These are phyloP conservation scores for Suhomyces guaymorum DNA, from an alignment of 1,139 yeast genomes.

Conservation along the genomic window DNA sequence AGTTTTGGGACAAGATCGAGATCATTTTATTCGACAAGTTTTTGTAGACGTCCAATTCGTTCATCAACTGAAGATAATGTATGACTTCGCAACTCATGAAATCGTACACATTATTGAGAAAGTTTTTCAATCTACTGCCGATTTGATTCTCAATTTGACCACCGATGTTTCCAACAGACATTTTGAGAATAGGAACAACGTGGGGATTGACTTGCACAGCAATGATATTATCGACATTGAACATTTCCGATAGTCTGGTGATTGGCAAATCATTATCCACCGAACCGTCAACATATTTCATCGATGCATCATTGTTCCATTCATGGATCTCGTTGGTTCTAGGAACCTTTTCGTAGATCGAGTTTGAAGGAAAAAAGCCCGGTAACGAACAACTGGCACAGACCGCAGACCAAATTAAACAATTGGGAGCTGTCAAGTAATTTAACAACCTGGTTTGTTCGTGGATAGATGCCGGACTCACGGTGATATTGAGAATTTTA, in stretches of 20 bases:
- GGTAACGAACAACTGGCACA: constrained; percentile 97
- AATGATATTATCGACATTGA: constrained; percentile 93
- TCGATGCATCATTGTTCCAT: constrained; percentile 81
- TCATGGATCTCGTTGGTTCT: constrained; percentile 65
- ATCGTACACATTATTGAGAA: constrained; percentile 58
- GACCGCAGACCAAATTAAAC: constrained; percentile 78
- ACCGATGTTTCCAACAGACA: constrained; percentile 69
- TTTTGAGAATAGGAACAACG: constrained; percentile 79
- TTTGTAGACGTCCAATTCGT: constrained; percentile 74
- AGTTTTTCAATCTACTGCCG: constrained; percentile 54
- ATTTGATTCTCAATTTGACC: constrained; percentile 65
- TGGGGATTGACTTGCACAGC: constrained; percentile 98
- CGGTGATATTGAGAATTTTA: constrained; percentile 55
- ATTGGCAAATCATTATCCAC: constrained; percentile 94
- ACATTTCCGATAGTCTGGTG: constrained; percentile 87
- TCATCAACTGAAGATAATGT: constrained; percentile 71
- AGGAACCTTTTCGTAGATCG: constrained; percentile 80
- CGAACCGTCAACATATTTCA: constrained; percentile 91
- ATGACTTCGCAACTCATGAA: constrained; percentile 68
- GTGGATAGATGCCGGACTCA: constrained; percentile 60
- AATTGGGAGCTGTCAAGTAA: constrained; percentile 51
- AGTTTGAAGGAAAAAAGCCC: constrained; percentile 82
- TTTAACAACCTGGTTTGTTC: constrained; percentile 54
- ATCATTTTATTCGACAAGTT: constrained; percentile 71
- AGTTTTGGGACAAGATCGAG: constrained; percentile 78